A percentile compares a stretch with the other conserved stretches of the same genome.
phyloP scores from a whole-genome alignment of 2,329 filamentous ascomycete genomes.

The Colletotrichum tamarilloi region DNA sequence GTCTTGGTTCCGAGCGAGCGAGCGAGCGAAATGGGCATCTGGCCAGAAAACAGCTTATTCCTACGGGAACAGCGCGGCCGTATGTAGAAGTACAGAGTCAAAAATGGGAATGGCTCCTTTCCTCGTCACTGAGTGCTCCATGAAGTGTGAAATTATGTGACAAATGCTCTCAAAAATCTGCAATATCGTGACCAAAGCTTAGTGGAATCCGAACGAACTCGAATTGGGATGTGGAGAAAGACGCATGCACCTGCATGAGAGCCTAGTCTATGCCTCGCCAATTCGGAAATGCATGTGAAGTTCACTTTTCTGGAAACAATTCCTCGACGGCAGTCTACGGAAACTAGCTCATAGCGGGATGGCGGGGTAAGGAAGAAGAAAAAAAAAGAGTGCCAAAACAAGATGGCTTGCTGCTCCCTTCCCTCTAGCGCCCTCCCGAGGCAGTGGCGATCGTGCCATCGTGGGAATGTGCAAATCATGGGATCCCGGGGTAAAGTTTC shows the following conservation, averaged over 20 bases:
- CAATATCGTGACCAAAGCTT: not conserved
- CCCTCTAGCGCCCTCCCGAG: constrained; percentile 5
- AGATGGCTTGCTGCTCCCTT: not conserved
- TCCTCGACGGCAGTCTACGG: not conserved
- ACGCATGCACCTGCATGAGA: not conserved
- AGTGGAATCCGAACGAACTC: not conserved
- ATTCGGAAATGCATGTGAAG: not conserved
- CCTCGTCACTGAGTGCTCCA: not conserved
- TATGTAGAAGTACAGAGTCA: constrained; percentile 33
- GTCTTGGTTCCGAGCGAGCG: constrained; percentile 16
- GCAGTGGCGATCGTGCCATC: constrained; percentile 23
- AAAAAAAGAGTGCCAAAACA: constrained; percentile 14
- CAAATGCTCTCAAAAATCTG: not conserved
- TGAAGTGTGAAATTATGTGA: not conserved
- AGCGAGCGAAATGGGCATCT: constrained; percentile 28
- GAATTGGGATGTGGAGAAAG: not conserved
- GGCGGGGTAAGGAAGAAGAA: constrained; percentile 12
- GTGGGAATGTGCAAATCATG: not conserved
- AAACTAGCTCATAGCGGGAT: constrained; percentile 6
- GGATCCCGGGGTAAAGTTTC: not conserved
- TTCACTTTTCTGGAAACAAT: constrained; percentile 5
- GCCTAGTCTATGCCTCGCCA: not conserved
- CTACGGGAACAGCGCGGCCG: constrained; percentile 27
- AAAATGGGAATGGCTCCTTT: constrained; percentile 24
- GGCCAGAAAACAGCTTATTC: constrained; percentile 30